Evolutionary conservation across 2,329 filamentous ascomycete genomes (phyloP), one percentile per base, ranked within the genome.

Genomic region (Aspergillus oerlinghausenensis): DNA sequence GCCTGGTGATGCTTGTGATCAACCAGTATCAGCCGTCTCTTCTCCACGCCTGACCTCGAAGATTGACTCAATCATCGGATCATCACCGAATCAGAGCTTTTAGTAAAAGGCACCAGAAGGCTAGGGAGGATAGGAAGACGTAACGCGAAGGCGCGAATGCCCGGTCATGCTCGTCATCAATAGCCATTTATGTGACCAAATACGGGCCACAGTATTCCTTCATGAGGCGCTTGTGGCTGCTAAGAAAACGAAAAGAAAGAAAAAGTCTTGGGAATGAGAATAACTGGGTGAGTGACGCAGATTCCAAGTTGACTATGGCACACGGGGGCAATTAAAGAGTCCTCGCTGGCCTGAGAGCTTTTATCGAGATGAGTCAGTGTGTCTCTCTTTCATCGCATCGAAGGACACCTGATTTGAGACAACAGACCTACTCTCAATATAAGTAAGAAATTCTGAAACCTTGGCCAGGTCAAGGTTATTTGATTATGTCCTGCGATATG

Each of bases 1-100:
- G 53, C 53, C 48, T 50, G 40, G 43, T 45, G 53, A 23, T 45
- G 35, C 53, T 55, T 49, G 53, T 51, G 53, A 55, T 40, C 53
- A 26, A 47, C 29, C 43, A 38, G 19, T 38, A 42, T 55, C 52
- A 54, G 45, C 25, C 35, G 47, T 50, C 26, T 2, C 14, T 19
- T 32, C 25, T 25, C 48, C 7, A n/a, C 48, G 25, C 26, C 48
- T 50, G 48, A 50, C 48, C 29, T 17, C 19, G 9, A 11, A 35
- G n/a, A 9, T 29, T 50, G 49, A 38, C 26, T 38, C 35, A 32
- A 23, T 25, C 54, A 48, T 54, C 49, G 35, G 51, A 42, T 48
- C 49, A 47, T 43, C 40, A 35, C 26, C 21, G 11, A 47, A 47
- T 47, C 19, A 26, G 42, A 14, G 43, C 11, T 4, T 45, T 14